Conservation (phyloP, 305 asterid genomes). For the Fraxinus latifolia region DNA sequence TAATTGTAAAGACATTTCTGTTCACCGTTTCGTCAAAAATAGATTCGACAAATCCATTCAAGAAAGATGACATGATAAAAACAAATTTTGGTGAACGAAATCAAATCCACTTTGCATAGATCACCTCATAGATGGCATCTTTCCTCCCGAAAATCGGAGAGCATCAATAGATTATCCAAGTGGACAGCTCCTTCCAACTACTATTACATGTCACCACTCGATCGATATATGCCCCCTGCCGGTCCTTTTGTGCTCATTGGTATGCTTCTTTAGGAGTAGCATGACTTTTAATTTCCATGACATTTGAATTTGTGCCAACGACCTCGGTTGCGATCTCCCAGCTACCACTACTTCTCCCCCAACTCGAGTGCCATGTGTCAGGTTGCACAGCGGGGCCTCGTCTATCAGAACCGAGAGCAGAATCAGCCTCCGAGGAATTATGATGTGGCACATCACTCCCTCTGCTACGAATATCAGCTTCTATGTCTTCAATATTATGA, state of each 20-base stretch:
- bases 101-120: slow-evolving; percentile 17
- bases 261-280: slow-evolving; percentile 49
- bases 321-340: slow-evolving; percentile 74
- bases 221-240: background rate
- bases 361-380: slow-evolving; percentile 54
- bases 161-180: slow-evolving; percentile 4
- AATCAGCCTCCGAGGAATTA: slow-evolving; percentile 61
- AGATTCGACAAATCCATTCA: slow-evolving; percentile 20
- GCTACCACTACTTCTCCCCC: slow-evolving; percentile 71
- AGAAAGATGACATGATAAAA: slow-evolving; percentile 24
- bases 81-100: slow-evolving; percentile 25
- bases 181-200: slow-evolving; percentile 7
- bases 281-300: slow-evolving; percentile 31
- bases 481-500: slow-evolving; percentile 79
- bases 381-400: slow-evolving; percentile 46
- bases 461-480: slow-evolving; percentile 82
- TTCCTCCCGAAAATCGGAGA: slow-evolving; percentile 27
- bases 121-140: slow-evolving; percentile 5
- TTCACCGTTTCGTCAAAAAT: slow-evolving; percentile 27
- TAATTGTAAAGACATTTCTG: slow-evolving; percentile 25
- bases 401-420: slow-evolving; percentile 63
- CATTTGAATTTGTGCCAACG: slow-evolving; percentile 30
- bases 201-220: slow-evolving; percentile 3
- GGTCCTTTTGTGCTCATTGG: slow-evolving; percentile 29
- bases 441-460: slow-evolving; percentile 70